Base-by-base conservation (phyloP, 2,329 filamentous ascomycete genomes). In the Paracamarosporium sp. region DNA sequence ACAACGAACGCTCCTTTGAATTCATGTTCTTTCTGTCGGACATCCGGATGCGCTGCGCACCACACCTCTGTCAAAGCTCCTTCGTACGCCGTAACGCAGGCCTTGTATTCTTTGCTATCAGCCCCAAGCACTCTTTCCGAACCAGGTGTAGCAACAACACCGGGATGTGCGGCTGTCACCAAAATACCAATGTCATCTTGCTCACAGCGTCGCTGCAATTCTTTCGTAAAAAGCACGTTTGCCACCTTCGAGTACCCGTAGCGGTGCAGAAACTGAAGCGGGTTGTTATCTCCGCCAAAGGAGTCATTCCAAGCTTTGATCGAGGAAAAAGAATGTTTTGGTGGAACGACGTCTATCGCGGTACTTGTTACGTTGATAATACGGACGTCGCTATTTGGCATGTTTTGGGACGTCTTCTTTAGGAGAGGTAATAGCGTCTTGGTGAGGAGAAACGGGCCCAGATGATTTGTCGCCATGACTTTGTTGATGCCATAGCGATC, bases 241-340 rank as follows among this genome's bases (percentile, higher is more conserved):
- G 80, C 80, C 6, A 82, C 70, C 60, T 82, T 82, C 53, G 69
- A 73, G 52, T 79, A 76, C 1, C 73, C 78, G 63, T 83, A 83
- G 13, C 78, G 74, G 47, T 57, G 41, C 64, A 73, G 11, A 63
- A 60, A 6, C 58, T 59, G 9, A 43, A 33, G 35, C 8, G 59
- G 46, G 38, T 69, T 65, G 41, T 63, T 46, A 38, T 64, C 63
- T 28, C 38, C 54, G 9, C 70, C 68, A 50, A 72, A 76, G 17
- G 45, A 28, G 15, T 47, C 35, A 17, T 68, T 56, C 58, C 75
- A 71, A 13, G 68, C 70, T 28, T 60, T 45, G 20, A 54, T n/a
- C 8, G 53, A 31, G 17, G 45, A 27, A 27, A 50, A 54, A 3
- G 30, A 35, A 6, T 45, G 24, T 6, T 9, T 30, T 6, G 17